phyloP scores from a whole-genome alignment of 2,329 filamentous ascomycete genomes.

The Ophiostoma pallidulum region DNA sequence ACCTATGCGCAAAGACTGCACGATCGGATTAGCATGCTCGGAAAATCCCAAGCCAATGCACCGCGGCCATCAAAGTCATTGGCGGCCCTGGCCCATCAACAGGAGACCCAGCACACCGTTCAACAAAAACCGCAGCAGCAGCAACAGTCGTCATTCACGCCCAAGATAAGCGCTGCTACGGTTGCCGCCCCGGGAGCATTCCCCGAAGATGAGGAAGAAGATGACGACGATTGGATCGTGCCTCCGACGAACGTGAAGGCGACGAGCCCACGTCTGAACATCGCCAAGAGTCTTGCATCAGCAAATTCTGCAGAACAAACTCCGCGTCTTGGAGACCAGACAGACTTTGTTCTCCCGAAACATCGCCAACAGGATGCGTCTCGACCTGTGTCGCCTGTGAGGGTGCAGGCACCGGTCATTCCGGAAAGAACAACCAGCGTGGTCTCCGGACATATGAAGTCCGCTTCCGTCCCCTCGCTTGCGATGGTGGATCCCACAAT shows the following conservation, averaged over 20 bases:
- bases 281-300: constrained; percentile 49
- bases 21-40: constrained; percentile 75
- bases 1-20: constrained; percentile 90
- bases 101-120: constrained; percentile 16
- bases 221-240: constrained; percentile 56
- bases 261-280: constrained; percentile 39
- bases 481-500: constrained; percentile 23
- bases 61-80: constrained; percentile 40
- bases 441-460: constrained; percentile 46
- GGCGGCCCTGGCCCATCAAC: constrained; percentile 21
- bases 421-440: constrained; percentile 13
- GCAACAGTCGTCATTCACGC: constrained; percentile 2
- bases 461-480: constrained; percentile 51
- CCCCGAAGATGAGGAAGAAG: constrained; percentile 31
- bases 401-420: constrained; percentile 15
- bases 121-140: constrained; percentile 17
- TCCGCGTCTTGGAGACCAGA: constrained; percentile 37
- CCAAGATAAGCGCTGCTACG: constrained; percentile 9
- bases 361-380: constrained; percentile 26
- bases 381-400: constrained; percentile 28
- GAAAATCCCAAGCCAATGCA: constrained; percentile 44
- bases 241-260: constrained; percentile 34
- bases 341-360: constrained; percentile 34
- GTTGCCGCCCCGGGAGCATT: constrained; percentile 48
- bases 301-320: constrained; percentile 50